These are phyloP conservation scores for Termitomyces sp. DNA, from an alignment of 768 basidiomycete species.

Conservation along the genomic window DNA sequence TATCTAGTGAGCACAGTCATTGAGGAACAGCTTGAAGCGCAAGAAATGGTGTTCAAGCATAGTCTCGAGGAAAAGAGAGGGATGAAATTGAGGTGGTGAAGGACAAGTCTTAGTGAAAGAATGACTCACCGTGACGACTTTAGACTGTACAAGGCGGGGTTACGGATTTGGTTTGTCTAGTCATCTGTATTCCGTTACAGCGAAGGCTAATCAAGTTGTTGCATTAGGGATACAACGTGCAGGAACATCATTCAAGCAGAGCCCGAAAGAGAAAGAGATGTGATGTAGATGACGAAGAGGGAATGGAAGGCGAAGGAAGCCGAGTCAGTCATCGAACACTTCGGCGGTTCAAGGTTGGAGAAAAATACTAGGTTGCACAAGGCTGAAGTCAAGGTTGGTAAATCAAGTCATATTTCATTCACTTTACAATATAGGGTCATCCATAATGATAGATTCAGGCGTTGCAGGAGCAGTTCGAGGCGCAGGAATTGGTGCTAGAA, in stretches of 20 bases:
- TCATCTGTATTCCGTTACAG: not conserved
- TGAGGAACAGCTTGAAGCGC: constrained; percentile 33
- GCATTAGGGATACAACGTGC: constrained; percentile 29
- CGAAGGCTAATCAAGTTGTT: not conserved
- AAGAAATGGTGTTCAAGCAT: constrained; percentile 32
- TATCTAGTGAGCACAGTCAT: not conserved
- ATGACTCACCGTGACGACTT: not conserved
- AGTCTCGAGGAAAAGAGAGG: constrained; percentile 7
- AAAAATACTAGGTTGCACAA: not conserved
- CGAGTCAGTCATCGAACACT: not conserved
- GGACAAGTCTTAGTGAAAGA: not conserved
- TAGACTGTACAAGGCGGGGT: not conserved
- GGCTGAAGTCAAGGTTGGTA: not conserved
- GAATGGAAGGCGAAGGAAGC: not conserved
- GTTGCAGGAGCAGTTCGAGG: constrained; percentile 31
- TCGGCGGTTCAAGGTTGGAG: not conserved
- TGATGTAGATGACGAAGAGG: not conserved
- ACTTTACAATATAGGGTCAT: not conserved
- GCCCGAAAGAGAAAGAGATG: not conserved
- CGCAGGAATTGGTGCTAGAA: constrained; percentile 34
- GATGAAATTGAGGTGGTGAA: not conserved
- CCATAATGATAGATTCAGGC: not conserved
- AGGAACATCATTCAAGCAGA: constrained; percentile 31
- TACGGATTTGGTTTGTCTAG: not conserved
- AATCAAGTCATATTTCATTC: not conserved